Evolutionary conservation across 1,139 yeast genomes (phyloP).

Genomic region (Geotrichum phurueaensis): DNA sequence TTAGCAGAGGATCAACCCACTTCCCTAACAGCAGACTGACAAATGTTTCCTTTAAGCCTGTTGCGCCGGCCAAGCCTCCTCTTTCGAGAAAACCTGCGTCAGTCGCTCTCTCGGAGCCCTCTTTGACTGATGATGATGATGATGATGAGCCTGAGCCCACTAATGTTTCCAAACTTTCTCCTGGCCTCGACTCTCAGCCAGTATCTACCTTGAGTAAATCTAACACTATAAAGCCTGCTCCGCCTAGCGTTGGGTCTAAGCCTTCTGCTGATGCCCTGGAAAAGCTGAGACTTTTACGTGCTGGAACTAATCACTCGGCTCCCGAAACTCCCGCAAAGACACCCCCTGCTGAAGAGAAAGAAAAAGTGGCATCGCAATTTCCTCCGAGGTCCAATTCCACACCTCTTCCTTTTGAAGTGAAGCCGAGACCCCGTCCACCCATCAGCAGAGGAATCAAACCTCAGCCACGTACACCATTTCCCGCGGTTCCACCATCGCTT

Average conservation of each 20-base stretch:
- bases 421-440: background rate
- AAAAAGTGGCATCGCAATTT: slow-evolving; percentile 3
- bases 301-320: slow-evolving; percentile 13
- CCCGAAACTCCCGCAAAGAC: background rate
- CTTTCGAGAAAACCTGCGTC: background rate
- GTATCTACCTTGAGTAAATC: background rate
- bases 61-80: slow-evolving; percentile 11
- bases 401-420: background rate
- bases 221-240: background rate
- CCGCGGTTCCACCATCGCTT: slow-evolving; percentile 15
- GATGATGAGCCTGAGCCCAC: background rate
- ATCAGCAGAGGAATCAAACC: slow-evolving; percentile 1
- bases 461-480: slow-evolving; percentile 7
- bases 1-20: slow-evolving; percentile 3
- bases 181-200: background rate
- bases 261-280: slow-evolving; percentile 24
- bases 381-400: slow-evolving; percentile 6
- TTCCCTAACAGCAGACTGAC: background rate
- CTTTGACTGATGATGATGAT: slow-evolving; percentile 4
- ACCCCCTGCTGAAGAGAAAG: background rate
- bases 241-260: slow-evolving; percentile 10
- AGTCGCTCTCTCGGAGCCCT: slow-evolving; percentile 1
- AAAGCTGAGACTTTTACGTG: slow-evolving; percentile 24
- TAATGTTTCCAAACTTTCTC: background rate
- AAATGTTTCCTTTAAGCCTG: background rate